These are phyloP conservation scores for Fusarium nurragi DNA, from an alignment of 2,329 filamentous ascomycete species.

Conservation along the genomic window DNA sequence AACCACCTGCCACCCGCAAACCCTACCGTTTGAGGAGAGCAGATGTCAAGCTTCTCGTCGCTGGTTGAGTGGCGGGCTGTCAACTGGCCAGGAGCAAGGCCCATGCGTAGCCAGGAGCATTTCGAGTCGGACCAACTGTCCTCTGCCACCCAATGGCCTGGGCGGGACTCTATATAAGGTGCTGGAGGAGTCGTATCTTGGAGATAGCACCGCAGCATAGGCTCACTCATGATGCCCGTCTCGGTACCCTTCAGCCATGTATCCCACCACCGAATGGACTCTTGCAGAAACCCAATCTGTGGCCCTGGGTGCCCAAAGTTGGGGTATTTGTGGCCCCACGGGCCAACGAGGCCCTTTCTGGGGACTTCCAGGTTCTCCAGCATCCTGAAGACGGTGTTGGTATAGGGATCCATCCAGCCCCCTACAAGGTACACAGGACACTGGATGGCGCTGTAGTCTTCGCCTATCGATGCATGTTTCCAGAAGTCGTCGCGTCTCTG, in stretches of 20 bases:
- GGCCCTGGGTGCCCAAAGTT: slow-evolving; percentile 7
- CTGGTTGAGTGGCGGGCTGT: fast-evolving
- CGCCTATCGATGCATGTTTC: not conserved
- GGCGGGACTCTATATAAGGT: not conserved
- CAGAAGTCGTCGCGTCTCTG: not conserved
- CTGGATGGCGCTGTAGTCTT: slow-evolving; percentile 3
- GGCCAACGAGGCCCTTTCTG: slow-evolving; percentile 7
- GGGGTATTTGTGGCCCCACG: slow-evolving; percentile 6
- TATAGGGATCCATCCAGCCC: slow-evolving; percentile 14
- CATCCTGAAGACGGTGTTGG: slow-evolving; percentile 16
- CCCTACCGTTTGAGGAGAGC: slow-evolving; percentile 1
- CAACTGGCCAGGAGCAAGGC: not conserved
- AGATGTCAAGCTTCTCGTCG: not conserved
- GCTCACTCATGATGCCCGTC: slow-evolving; percentile 3
- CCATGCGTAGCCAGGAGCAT: fast-evolving
- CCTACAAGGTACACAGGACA: slow-evolving; percentile 1
- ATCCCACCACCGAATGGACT: slow-evolving; percentile 3
- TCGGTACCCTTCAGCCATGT: slow-evolving; percentile 7
- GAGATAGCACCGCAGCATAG: slow-evolving; percentile 7
- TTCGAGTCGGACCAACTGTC: not conserved
- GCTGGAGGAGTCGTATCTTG: not conserved
- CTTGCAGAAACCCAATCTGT: slow-evolving; percentile 4
- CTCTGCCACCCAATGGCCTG: slow-evolving; percentile 1
- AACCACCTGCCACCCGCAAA: slow-evolving; percentile 8
- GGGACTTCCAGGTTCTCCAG: not conserved